These are phyloP conservation scores for Coleophoma eucalyptorum DNA, from an alignment of 2,329 filamentous ascomycete genomes.

Conservation along the genomic window DNA sequence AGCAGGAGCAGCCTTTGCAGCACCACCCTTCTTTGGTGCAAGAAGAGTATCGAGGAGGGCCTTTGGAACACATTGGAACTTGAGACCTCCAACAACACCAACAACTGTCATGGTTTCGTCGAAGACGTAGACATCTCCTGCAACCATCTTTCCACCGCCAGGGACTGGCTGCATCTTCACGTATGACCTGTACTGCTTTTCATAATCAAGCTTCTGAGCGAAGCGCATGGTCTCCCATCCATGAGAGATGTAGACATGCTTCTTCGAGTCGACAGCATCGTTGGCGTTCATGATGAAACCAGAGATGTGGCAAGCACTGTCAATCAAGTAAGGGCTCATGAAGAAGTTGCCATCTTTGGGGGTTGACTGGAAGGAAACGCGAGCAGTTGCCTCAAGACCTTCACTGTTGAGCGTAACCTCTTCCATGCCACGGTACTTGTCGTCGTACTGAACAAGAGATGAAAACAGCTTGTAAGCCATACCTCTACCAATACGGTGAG, in stretches of 20 bases:
- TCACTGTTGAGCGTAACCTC: slow-evolving; percentile 51
- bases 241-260: slow-evolving; percentile 20
- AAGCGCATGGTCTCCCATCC: slow-evolving; percentile 22
- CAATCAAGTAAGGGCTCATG: slow-evolving; percentile 52
- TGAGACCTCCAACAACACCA: slow-evolving; percentile 27
- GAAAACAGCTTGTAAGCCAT: slow-evolving; percentile 70
- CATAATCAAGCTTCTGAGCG: slow-evolving; percentile 12
- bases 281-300: slow-evolving; percentile 58
- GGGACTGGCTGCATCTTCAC: slow-evolving; percentile 25
- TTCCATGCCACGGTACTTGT: slow-evolving; percentile 50
- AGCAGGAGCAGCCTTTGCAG: slow-evolving; percentile 37
- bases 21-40: slow-evolving; percentile 33
- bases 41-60: slow-evolving; percentile 37
- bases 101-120: slow-evolving; percentile 27
- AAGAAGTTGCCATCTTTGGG: slow-evolving; percentile 47
- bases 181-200: slow-evolving; percentile 17
- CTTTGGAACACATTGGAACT: slow-evolving; percentile 33
- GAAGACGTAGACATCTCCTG: slow-evolving; percentile 33
- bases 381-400: slow-evolving; percentile 37
- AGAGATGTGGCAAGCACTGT: slow-evolving; percentile 52
- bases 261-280: slow-evolving; percentile 19
- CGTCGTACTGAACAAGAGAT: slow-evolving; percentile 50
- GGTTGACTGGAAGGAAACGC: slow-evolving; percentile 40
- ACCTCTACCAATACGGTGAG: slow-evolving; percentile 68
- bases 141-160: slow-evolving; percentile 23